These are phyloP conservation scores for Potentilla sterilis DNA, from an alignment of 306 rosid species.

Conservation along the genomic window DNA sequence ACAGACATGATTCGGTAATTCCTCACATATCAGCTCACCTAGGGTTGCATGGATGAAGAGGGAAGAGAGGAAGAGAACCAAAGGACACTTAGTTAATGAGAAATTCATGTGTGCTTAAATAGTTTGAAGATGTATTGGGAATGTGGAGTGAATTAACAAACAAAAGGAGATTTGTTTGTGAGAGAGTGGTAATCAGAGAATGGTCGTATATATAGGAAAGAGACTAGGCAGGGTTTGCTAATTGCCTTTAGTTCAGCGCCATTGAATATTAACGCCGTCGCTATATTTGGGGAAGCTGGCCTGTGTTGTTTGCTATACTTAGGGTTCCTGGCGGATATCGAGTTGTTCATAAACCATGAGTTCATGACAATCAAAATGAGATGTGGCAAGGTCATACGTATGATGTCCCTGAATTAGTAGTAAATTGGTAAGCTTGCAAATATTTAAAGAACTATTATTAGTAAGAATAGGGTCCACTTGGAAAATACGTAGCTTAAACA, in stretches of 20 bases:
- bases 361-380: neutral
- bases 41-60: constrained; percentile 46
- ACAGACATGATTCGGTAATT: constrained; percentile 43
- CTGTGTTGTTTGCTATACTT: neutral
- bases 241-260: neutral
- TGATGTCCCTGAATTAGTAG: neutral
- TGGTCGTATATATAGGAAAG: constrained; percentile 17
- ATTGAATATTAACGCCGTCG: neutral
- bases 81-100: constrained; percentile 28
- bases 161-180: neutral
- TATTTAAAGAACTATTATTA: too few relatives aligned
- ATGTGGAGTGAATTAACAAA: constrained; percentile 1
- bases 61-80: constrained; percentile 44
- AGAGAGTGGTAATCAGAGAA: neutral
- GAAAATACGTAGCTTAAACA: too few relatives aligned
- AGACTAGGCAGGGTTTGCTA: neutral
- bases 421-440: too few relatives aligned
- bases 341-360: neutral
- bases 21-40: constrained; percentile 61
- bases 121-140: neutral
- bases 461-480: too few relatives aligned
- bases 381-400: neutral
- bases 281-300: constrained; percentile 10
- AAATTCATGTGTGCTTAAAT: constrained; percentile 37
- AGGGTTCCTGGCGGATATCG: neutral